A percentile compares a stretch with the other conserved stretches of the same genome.
Conservation (phyloP, 2,329 filamentous ascomycete genomes). For the Fusarium metavorans region DNA sequence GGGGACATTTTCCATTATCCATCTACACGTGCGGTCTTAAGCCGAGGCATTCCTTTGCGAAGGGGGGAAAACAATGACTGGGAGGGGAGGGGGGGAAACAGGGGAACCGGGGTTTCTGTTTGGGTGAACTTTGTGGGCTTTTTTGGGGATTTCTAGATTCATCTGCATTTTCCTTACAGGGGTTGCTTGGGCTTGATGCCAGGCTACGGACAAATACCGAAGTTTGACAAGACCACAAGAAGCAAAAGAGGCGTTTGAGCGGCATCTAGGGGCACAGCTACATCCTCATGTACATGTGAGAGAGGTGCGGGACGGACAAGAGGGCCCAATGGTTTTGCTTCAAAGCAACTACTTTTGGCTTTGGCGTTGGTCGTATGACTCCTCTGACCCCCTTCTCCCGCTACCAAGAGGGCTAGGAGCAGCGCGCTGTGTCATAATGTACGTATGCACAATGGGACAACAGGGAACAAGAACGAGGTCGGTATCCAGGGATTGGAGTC, state of each 20-base stretch:
- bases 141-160: constrained; percentile 25
- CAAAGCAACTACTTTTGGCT: constrained; percentile 34
- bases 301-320: constrained; percentile 29
- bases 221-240: constrained; percentile 28
- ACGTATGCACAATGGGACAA: constrained; percentile 11
- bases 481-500: constrained; percentile 2
- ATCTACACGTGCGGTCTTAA: constrained; percentile 26
- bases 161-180: constrained; percentile 10
- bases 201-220: constrained; percentile 40
- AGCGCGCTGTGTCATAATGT: constrained; percentile 5
- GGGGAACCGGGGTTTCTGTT: background rate
- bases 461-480: constrained; percentile 26
- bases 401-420: constrained; percentile 29
- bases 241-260: constrained; percentile 41
- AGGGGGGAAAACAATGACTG: background rate
- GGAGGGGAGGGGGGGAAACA: background rate
- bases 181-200: background rate
- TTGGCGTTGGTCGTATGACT: constrained; percentile 41
- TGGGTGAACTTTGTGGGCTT: constrained; percentile 7
- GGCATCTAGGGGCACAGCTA: constrained; percentile 25
- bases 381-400: constrained; percentile 28
- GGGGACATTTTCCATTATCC: background rate
- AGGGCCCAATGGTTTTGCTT: constrained; percentile 42
- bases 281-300: constrained; percentile 40
- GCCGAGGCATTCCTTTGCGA: constrained; percentile 38